These are phyloP conservation scores for Colletotrichum nymphaeae DNA, from an alignment of 2,329 filamentous ascomycete species.

Conservation along the genomic window DNA sequence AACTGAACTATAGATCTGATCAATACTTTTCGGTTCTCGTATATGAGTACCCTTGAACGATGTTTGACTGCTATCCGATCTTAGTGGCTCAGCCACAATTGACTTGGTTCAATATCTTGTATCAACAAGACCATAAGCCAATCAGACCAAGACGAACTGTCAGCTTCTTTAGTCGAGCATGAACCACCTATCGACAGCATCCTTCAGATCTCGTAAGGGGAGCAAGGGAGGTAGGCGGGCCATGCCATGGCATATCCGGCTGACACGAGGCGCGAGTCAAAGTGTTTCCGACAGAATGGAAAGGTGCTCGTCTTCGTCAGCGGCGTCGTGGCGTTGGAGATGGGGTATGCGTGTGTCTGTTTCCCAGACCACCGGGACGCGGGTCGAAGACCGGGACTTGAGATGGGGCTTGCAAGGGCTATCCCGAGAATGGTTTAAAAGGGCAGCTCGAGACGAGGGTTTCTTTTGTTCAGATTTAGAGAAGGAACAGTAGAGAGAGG, in stretches of 20 bases:
- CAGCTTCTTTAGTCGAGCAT: no score
- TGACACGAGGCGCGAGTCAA: constrained; percentile 23
- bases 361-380: neutral
- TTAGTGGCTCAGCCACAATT: neutral
- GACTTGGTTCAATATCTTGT: neutral
- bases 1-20: neutral
- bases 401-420: neutral
- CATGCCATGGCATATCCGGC: neutral
- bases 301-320: neutral
- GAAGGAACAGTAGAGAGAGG: neutral
- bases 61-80: neutral
- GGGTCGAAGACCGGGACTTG: neutral
- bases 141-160: no score
- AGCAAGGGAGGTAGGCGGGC: no score
- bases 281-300: neutral
- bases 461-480: neutral
- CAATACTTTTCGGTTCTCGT: neutral
- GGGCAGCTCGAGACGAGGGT: neutral
- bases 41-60: neutral
- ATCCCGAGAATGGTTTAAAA: neutral
- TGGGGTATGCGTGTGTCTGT: no score
- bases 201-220: no score
- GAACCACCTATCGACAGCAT: no score
- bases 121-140: no score
- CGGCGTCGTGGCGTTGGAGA: neutral